Percentiles rank a stretch among this genome's conserved stretches.
phyloP scores from a whole-genome alignment of 192 early-diverging fungal species.

The Dissophora globulifera region DNA sequence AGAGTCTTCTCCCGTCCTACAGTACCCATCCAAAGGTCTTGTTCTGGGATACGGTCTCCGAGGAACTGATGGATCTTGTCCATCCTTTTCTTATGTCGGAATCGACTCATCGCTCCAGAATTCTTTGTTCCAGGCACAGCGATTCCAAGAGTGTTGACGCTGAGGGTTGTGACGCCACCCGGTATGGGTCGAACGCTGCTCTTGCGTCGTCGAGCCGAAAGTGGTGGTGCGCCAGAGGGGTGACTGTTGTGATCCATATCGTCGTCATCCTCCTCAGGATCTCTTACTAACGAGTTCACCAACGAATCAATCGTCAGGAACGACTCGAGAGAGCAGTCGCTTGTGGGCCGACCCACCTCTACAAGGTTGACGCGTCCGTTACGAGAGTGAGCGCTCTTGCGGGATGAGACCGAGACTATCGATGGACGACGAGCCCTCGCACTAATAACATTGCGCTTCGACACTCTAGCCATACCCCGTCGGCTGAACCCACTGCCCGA shows the following conservation, averaged over 20 bases:
- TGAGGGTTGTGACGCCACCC: not conserved
- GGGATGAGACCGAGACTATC: constrained; percentile 1
- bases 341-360: not conserved
- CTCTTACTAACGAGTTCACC: not conserved
- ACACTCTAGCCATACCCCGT: too few species aligned
- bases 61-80: constrained; percentile 59
- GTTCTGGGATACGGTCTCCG: constrained; percentile 52
- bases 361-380: not conserved
- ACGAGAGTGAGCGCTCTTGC: not conserved
- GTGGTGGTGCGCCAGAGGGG: not conserved
- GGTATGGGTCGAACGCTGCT: not conserved
- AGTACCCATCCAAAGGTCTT: constrained; percentile 48
- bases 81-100: constrained; percentile 47
- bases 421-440: constrained; percentile 8
- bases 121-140: not conserved
- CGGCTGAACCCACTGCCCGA: too few species aligned
- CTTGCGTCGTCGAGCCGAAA: not conserved
- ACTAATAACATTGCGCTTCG: not conserved
- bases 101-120: not conserved
- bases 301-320: constrained; percentile 2
- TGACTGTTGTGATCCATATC: not conserved
- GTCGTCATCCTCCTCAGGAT: constrained; percentile 6
- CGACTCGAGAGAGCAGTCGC: constrained; percentile 6
- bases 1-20: constrained; percentile 26
- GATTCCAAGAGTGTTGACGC: not conserved